These are phyloP conservation scores for Biscogniauxia sp. DNA, from an alignment of 2,329 filamentous ascomycete species.

Conservation along the genomic window DNA sequence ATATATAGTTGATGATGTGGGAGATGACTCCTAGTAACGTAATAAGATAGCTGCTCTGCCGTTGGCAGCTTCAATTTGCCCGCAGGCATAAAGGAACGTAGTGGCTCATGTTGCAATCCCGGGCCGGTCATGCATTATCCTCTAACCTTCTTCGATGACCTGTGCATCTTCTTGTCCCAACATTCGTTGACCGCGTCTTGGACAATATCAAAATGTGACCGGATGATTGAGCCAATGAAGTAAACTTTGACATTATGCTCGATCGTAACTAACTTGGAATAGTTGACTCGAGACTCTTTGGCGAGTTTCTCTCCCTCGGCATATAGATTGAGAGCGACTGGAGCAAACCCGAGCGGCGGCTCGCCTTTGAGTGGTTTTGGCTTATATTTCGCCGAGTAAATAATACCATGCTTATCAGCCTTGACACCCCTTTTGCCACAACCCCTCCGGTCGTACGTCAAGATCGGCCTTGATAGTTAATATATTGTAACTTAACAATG, in stretches of 20 bases:
- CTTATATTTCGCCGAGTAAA: slow-evolving; percentile 38
- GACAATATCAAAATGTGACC: slow-evolving; percentile 41
- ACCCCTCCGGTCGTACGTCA: slow-evolving; percentile 52
- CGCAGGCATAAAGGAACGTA: neutral
- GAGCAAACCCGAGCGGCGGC: slow-evolving; percentile 45
- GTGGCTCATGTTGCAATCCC: slow-evolving; percentile 31
- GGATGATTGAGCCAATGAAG: slow-evolving; percentile 50
- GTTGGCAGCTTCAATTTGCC: neutral
- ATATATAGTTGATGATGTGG: neutral
- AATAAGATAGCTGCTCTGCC: neutral
- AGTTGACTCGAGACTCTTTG: slow-evolving; percentile 55
- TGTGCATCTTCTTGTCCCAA: slow-evolving; percentile 44
- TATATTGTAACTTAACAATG: neutral
- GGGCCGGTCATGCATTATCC: slow-evolving; percentile 13
- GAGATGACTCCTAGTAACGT: neutral
- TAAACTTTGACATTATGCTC: slow-evolving; percentile 58
- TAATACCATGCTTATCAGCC: slow-evolving; percentile 52
- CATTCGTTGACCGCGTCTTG: slow-evolving; percentile 46
- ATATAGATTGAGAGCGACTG: slow-evolving; percentile 44
- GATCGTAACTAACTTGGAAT: slow-evolving; percentile 54
- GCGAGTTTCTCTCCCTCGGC: slow-evolving; percentile 45
- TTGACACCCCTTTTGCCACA: slow-evolving; percentile 55
- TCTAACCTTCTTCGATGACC: slow-evolving; percentile 22
- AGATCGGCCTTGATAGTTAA: slow-evolving; percentile 45
- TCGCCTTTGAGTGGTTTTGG: slow-evolving; percentile 40